Evolutionary conservation across 805 yeast genomes (phyloP), one percentile per base, ranked within the genome.

Genomic region (Lipomyces sp.): DNA sequence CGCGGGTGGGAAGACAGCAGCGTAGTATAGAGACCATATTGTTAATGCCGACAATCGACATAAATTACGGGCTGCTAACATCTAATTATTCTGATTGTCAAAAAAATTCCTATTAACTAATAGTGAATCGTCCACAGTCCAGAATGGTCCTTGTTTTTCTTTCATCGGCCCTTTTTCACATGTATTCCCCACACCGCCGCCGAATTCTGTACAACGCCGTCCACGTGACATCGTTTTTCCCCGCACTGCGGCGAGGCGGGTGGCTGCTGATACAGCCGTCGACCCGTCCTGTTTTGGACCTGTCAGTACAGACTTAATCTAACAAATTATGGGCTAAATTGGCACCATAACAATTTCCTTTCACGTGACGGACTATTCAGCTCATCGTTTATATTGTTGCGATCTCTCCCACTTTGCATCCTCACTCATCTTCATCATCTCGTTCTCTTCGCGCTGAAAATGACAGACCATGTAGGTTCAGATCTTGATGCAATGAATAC

Each of bases 391-490:
- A 42, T 42, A 42, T 42, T 24, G 48, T 4, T 2, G 7, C 15
- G 24, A n/a, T 42, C 18, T 7, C 48, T 42, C 48, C 48, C 48
- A 15, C 48, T 15, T 11, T 5, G 15, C 39, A 37, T 42, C 18
- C 3, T 42, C 48, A 0, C 10, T 15, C 42, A 37, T 13, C 15
- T 5, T 42, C 48, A 42, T 42, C 24, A 1, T 3, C 48, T 42
- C 48, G 48, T n/a, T 42, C 48, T 42, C n/a, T 42, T 24, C 7
- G 24, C 2, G 2, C 48, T 15, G 37, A 42, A 42, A 42, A 55
- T 55, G 58, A 55, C 58, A 3, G 58, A 55, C 32, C 42, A 34
- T 30, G 58, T 55, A 55, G 33, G 58, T 11, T n/a, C 6, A 33
- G 13, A 6, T 51, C 54, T 24, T 10, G 34, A 15, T 32, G 3